Evolutionary conservation across 2,329 filamentous ascomycete genomes (phyloP), one percentile per base, ranked within the genome.

Genomic region (Fusarium setosum): DNA sequence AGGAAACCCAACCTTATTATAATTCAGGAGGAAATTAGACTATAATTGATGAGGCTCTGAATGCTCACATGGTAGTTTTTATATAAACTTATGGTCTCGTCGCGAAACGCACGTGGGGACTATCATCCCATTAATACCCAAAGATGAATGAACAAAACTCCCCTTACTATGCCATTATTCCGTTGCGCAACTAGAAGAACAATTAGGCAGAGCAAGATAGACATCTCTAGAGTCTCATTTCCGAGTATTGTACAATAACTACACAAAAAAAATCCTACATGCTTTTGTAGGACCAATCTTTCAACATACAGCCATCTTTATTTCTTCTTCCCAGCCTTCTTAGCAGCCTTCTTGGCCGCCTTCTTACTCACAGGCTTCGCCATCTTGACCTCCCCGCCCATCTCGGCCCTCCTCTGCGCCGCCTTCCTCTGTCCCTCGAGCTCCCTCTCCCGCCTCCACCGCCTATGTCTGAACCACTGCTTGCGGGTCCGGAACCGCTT

Each of bases 401-500:
- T 71, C 66, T 75, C 75, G 9, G 69, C 72, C 56, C 76, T 74
- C 71, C 70, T 75, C 61, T 61, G 67, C 60, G 71, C 75, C 24
- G 79, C 77, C 75, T 77, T 77, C 66, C 75, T 75, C 75, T 81
- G 77, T 1, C 80, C 79, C 56, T 73, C 76, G n/a, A 80, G 67
- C 68, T 80, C 78, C 55, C 75, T 71, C 75, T 82, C 81, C 17
- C 77, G 70, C 55, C 77, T 78, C 79, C 79, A 82, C 52, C 80
- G 69, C 47, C 79, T 71, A 53, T 81, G 75, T 40, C 84, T 76
- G 71, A 86, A 79, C 71, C 77, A 80, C 66, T 82, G 79, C 73
- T 83, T 84, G 44, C 86, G 78, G 60, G 84, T 84, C 20, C 80
- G 77, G 72, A 84, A 83, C 55, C 83, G 80, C 63, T 82, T 84